Conservation (phyloP, 805 yeast genomes). For the Metschnikowia henanensis region DNA sequence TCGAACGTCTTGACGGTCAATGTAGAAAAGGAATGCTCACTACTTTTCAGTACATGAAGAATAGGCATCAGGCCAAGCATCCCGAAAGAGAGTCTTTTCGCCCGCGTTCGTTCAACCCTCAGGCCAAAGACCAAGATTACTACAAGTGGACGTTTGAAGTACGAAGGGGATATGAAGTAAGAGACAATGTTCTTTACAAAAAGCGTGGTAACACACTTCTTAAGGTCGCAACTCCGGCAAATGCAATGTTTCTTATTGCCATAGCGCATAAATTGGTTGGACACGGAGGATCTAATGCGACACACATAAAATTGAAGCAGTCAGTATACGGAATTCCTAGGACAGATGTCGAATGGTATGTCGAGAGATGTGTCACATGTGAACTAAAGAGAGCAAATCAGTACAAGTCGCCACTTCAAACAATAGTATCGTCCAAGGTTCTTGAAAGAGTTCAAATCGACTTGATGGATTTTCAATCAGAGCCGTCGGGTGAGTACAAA, state of each 20-base stretch:
- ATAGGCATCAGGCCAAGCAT: slow-evolving; percentile 1
- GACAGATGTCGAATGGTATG: slow-evolving; percentile 1
- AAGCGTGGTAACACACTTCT: background rate
- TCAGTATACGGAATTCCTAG: background rate
- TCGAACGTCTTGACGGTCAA: background rate
- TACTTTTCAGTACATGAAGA: background rate
- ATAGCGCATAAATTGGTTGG: background rate
- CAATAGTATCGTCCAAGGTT: no score
- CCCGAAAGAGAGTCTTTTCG: background rate
- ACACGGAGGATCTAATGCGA: background rate
- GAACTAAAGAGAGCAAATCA: no score
- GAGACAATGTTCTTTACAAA: background rate
- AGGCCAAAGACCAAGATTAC: background rate
- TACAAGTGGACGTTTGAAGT: background rate
- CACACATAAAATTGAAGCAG: background rate
- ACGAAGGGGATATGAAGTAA: background rate
- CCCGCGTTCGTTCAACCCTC: background rate
- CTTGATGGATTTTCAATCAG: background rate
- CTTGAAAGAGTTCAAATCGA: slow-evolving; percentile 1
- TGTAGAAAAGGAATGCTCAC: background rate
- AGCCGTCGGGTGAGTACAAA: background rate
- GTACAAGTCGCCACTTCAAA: no score
- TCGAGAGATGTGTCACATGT: background rate
- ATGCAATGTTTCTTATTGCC: background rate
- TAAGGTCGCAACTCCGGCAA: slow-evolving; percentile 1